These are phyloP conservation scores for Rhodotorula paludigena DNA, from an alignment of 768 basidiomycete genomes.

Conservation along the genomic window DNA sequence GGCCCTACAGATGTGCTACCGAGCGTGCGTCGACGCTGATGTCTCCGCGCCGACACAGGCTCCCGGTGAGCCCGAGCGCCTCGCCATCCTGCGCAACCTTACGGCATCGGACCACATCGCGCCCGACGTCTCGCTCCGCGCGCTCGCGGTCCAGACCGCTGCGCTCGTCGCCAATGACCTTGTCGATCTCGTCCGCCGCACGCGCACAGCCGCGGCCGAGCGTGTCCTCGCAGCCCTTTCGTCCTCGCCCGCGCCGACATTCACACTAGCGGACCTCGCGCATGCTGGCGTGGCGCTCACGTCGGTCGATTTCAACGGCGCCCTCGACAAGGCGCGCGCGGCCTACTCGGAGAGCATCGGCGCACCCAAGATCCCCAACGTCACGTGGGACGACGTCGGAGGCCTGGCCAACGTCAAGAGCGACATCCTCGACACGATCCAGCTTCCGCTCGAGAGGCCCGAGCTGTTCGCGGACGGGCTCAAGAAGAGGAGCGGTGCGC, in stretches of 20 bases:
- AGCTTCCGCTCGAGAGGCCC: constrained; percentile 78
- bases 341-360: constrained; percentile 88
- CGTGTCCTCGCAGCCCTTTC: constrained; percentile 35
- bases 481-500: constrained; percentile 88
- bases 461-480: constrained; percentile 76
- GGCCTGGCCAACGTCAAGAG: constrained; percentile 79
- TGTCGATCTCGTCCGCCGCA: constrained; percentile 60
- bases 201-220: constrained; percentile 57
- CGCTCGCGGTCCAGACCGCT: constrained; percentile 79
- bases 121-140: constrained; percentile 70
- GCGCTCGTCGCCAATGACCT: constrained; percentile 81
- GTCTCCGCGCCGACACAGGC: constrained; percentile 55
- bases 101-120: constrained; percentile 53
- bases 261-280: constrained; percentile 35
- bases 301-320: constrained; percentile 64
- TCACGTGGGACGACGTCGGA: constrained; percentile 96
- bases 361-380: constrained; percentile 91
- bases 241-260: neutral
- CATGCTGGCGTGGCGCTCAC: constrained; percentile 49
- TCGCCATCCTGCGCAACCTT: constrained; percentile 57
- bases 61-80: constrained; percentile 69
- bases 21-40: too few species aligned
- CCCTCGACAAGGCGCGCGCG: constrained; percentile 65
- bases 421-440: constrained; percentile 93
- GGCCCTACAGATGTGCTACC: too few species aligned